Evolutionary conservation across 2,329 filamentous ascomycete genomes (phyloP), one percentile per base, ranked within the genome.

Genomic region (Chalaropsis thielavioides): DNA sequence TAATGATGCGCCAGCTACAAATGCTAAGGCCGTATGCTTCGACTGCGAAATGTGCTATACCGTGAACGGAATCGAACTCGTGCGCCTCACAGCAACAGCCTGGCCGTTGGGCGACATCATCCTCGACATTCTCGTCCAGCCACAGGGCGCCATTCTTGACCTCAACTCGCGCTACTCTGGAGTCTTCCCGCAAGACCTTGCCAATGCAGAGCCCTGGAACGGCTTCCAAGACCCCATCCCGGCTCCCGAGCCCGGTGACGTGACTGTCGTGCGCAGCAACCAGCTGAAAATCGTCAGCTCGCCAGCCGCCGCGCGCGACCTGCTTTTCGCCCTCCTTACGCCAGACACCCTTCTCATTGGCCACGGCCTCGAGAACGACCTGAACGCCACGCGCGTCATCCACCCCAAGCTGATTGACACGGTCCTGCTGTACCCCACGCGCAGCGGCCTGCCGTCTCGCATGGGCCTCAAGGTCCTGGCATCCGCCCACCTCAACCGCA

Each of bases 1-100:
- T 13, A 91, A 90, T 69, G 73, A 77, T 1, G 70, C 75, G 1
- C 66, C 66, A 17, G 78, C 77, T 1, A 76, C 78, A 0, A 70
- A 74, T 1, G 76, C 81, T 63, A 82, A 82, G 43, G 89, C 88
- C 1, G 84, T 97, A 11, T 88, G 85, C 68, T 92, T 99, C 71
- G 94, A 99, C 73, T 97, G 94, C 71, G 94, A 99, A 73, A 99
- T 99, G 94, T 90, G 89, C 3, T 97, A 95, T 72, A 99, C 95
- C 0, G 89, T 89, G 0, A 75, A 87, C 61, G 94, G 95, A 0
- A 77, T 97, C 69, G 94, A 99, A 73, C 81, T 99, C 19, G 86
- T 97, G 65, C 89, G 94, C 8, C 75, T 99, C 2, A 97, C 94
- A 0, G 92, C 89, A 4, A 87, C 92, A 2, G 84, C 87, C 10